phyloP scores from a whole-genome alignment of 2,329 filamentous ascomycete species.

The Ascochyta viciae-villosae region DNA sequence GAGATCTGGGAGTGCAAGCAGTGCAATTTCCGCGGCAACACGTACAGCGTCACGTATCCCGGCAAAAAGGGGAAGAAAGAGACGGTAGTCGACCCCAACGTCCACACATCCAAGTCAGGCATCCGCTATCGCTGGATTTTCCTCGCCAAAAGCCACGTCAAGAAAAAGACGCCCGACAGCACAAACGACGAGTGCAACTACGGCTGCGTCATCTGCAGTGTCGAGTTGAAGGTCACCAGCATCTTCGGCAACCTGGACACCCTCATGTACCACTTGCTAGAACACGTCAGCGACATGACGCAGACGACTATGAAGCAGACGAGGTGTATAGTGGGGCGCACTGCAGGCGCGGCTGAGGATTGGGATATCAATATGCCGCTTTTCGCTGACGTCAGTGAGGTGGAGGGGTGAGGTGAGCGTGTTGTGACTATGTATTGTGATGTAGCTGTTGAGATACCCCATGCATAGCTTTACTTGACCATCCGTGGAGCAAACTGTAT shows the following conservation, averaged over 20 bases:
- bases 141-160: slow-evolving; percentile 47
- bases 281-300: slow-evolving; percentile 42
- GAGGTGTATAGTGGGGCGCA: slow-evolving; percentile 47
- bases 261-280: slow-evolving; percentile 50
- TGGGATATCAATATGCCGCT: slow-evolving; percentile 50
- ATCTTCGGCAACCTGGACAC: slow-evolving; percentile 49
- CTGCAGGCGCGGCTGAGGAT: slow-evolving; percentile 40
- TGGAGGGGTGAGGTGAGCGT: not conserved
- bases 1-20: slow-evolving; percentile 46
- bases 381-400: slow-evolving; percentile 22
- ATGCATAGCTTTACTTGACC: no score
- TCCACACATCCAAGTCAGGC: slow-evolving; percentile 33
- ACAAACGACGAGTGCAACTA: slow-evolving; percentile 34
- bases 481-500: no score
- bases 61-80: slow-evolving; percentile 40
- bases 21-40: slow-evolving; percentile 45
- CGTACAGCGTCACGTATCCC: slow-evolving; percentile 30
- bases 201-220: slow-evolving; percentile 48
- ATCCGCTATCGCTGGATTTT: slow-evolving; percentile 50
- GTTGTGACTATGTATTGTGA: no score
- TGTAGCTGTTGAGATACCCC: no score
- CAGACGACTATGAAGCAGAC: slow-evolving; percentile 41
- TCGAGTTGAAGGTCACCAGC: slow-evolving; percentile 40
- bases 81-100: slow-evolving; percentile 37
- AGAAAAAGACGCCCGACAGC: slow-evolving; percentile 20